phyloP scores from a whole-genome alignment of 192 early-diverging fungal genomes.

The Backusella macrospora region DNA sequence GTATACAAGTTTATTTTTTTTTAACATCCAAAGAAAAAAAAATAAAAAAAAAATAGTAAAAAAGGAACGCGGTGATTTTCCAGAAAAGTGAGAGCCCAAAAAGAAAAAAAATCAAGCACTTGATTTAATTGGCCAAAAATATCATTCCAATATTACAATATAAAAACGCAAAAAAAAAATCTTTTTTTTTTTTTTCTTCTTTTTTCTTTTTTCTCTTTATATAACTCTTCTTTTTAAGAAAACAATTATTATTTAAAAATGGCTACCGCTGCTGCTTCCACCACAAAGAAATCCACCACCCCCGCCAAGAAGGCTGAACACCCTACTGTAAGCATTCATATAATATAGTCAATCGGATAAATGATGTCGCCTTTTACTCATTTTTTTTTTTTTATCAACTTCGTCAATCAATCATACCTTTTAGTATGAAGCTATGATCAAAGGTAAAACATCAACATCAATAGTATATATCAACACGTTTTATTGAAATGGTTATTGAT shows the following conservation, averaged over 20 bases:
- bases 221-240: background rate
- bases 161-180: background rate
- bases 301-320: conserved; percentile 39
- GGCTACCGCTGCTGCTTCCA: conserved; percentile 1
- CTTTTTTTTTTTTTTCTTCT: background rate
- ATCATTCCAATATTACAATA: conserved; percentile 9
- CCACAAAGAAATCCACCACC: conserved; percentile 10
- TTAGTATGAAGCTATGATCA: conserved; percentile 44
- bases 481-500: background rate
- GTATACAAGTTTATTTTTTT: background rate
- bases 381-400: conserved; percentile 6
- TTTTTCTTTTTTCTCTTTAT: background rate
- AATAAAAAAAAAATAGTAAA: background rate
- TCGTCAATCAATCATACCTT: background rate
- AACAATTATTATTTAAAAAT: conserved; percentile 7
- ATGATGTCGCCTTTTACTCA: background rate
- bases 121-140: background rate
- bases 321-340: conserved; percentile 29
- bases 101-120: conserved; percentile 17
- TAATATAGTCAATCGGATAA: background rate
- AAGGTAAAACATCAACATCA: conserved; percentile 21
- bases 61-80: conserved; percentile 2
- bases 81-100: background rate
- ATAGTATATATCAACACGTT: background rate
- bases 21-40: background rate